Conservation (phyloP, 2,329 filamentous ascomycete genomes). For the Exserohilum rostratum region DNA sequence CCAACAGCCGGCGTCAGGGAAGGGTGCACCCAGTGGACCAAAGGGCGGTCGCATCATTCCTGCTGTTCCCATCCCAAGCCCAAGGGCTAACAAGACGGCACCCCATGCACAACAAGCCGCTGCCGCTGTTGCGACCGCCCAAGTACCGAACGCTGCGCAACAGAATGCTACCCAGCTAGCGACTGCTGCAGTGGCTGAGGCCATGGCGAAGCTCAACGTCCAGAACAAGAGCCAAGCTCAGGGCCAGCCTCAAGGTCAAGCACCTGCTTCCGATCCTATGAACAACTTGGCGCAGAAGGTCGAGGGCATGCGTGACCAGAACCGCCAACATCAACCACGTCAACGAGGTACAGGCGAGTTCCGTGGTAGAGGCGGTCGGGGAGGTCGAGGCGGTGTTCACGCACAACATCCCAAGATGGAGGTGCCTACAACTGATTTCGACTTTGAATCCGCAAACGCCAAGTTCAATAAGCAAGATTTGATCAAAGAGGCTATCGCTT, state of each 20-base stretch:
- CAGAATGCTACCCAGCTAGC: constrained; percentile 76
- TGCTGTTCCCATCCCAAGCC: constrained; percentile 67
- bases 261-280: constrained; percentile 53
- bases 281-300: constrained; percentile 78
- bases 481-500: constrained; percentile 85
- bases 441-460: constrained; percentile 84
- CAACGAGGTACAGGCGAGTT: constrained; percentile 53
- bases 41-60: constrained; percentile 64
- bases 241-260: constrained; percentile 23
- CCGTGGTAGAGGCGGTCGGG: constrained; percentile 56
- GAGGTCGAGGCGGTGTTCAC: constrained; percentile 49
- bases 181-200: constrained; percentile 77
- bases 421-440: constrained; percentile 88
- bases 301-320: constrained; percentile 75
- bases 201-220: constrained; percentile 73
- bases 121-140: constrained; percentile 32
- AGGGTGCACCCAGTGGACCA: constrained; percentile 50
- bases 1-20: constrained; percentile 41
- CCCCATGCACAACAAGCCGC: constrained; percentile 43
- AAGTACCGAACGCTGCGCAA: constrained; percentile 35
- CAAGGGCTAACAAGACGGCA: constrained; percentile 40
- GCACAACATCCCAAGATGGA: constrained; percentile 70
- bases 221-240: constrained; percentile 30
- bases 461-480: constrained; percentile 90
- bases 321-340: constrained; percentile 54